A percentile compares a stretch with the other conserved stretches of the same genome.
Conservation (phyloP, 2,329 filamentous ascomycete genomes). For the Penicillium thymicola region DNA sequence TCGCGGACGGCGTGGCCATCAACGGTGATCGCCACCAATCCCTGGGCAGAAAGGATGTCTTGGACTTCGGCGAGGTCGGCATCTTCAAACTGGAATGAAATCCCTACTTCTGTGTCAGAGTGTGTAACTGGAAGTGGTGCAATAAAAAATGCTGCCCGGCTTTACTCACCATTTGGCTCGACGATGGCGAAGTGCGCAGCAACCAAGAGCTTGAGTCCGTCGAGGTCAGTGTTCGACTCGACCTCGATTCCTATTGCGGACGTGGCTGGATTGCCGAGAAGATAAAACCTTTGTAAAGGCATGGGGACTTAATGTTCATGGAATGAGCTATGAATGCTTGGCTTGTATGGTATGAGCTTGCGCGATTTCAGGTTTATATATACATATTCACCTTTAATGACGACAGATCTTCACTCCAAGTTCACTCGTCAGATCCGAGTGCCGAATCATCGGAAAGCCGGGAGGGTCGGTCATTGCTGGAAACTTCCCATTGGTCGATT, state of each 20-base stretch:
- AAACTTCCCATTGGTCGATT: neutral
- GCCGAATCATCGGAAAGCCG: neutral
- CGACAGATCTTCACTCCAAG: neutral
- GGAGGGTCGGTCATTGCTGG: neutral
- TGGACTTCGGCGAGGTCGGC: neutral
- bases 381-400: neutral
- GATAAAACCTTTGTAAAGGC: conserved; percentile 20
- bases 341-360: neutral
- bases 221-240: neutral
- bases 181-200: conserved; percentile 13
- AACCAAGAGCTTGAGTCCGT: conserved; percentile 5
- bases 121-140: neutral
- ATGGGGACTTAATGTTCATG: neutral
- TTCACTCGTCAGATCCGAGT: neutral
- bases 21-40: conserved; percentile 5
- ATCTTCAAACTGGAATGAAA: conserved; percentile 18
- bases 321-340: neutral
- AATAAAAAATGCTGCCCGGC: neutral
- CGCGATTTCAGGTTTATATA: neutral
- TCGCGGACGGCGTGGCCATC: conserved; percentile 14
- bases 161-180: conserved; percentile 4
- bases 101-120: conserved; percentile 11
- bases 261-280: conserved; percentile 17
- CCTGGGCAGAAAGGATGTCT: conserved; percentile 1
- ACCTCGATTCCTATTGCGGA: conserved; percentile 4